A percentile compares a stretch with the other conserved stretches of the same genome.
Evolutionary conservation across 108 stramenopile genomes (phyloP).

Genomic region (Cylindrotheca fusiformis): DNA sequence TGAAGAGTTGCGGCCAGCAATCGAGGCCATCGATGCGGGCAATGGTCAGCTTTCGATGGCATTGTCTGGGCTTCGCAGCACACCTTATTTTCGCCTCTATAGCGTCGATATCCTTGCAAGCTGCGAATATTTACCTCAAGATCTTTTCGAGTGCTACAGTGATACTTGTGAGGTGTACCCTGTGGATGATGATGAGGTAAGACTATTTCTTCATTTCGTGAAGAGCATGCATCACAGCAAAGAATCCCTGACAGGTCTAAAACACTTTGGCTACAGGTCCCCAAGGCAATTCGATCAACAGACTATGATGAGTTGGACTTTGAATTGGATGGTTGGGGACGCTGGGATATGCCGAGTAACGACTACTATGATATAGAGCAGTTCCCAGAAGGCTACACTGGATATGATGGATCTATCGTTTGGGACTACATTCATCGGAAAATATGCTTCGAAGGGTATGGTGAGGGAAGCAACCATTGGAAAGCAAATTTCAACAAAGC

Average conservation of each 20-base stretch:
- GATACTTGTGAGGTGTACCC: slow-evolving; percentile 91
- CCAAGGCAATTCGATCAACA: slow-evolving; percentile 31
- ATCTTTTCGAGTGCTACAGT: slow-evolving; percentile 83
- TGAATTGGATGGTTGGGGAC: slow-evolving; percentile 86
- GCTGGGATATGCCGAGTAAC: slow-evolving; percentile 90
- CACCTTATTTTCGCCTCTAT: slow-evolving; percentile 76
- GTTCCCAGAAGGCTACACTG: slow-evolving; percentile 87
- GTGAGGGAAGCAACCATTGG: slow-evolving; percentile 81
- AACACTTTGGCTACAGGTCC: slow-evolving; percentile 34
- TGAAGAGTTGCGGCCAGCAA: slow-evolving; percentile 26
- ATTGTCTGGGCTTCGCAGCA: slow-evolving; percentile 44
- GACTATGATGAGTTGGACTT: slow-evolving; percentile 67
- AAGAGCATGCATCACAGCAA: not conserved
- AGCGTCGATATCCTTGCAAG: slow-evolving; percentile 82
- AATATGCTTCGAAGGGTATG: slow-evolving; percentile 70
- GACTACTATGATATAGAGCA: slow-evolving; percentile 84
- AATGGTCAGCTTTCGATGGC: slow-evolving; percentile 46
- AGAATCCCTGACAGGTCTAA: not conserved
- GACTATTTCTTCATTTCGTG: slow-evolving; percentile 1
- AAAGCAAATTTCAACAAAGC: slow-evolving; percentile 90
- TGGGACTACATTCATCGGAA: slow-evolving; percentile 83
- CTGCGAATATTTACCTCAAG: slow-evolving; percentile 90
- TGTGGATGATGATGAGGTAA: slow-evolving; percentile 81
- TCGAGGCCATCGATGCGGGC: slow-evolving; percentile 45
- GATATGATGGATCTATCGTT: slow-evolving; percentile 78